Base-by-base conservation (phyloP, 148 eudicot species). In the Diospyros lotus region DNA sequence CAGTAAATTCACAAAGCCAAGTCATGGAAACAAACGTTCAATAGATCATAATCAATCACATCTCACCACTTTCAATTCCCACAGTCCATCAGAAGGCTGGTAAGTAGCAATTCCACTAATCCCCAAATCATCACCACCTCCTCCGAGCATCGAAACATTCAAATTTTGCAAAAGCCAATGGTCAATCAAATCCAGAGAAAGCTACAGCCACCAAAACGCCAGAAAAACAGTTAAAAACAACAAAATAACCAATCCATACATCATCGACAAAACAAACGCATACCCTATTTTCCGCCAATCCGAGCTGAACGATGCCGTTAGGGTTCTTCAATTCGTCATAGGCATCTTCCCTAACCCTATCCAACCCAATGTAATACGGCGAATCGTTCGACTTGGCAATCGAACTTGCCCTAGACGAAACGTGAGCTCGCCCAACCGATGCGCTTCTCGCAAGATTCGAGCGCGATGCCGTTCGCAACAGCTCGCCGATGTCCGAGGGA, bases 171-270 rank as follows among this genome's bases (percentile, higher is more conserved):
- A 74, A 51, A 91, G 67, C 98, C 98, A 94, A 46, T 80, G 69
- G 80, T 91, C 93, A 60, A 94, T 88, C 87, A 94, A 86, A 87
- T 94, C 95, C 83, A 89, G 72, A 1, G 90, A 84, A 84, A 94
- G 77, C 98, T 91, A 70, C 75, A 86, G 69, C 4, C 38, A 58
- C 67, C 44, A 58, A 68, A 59, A 58, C 5, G n/a, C 7, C 55
- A 74, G 44, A 62, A 46, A 70, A 44, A 13, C 14, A 65, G 61
- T n/a, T 28, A 17, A 64, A 8, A 53, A 52, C 59, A 46, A 42
- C 61, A 52, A 5, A 5, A 52, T 3, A 42, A 75, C 14, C 12
- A 53, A 48, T 0, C 43, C 28, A 59, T 44, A 67, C 67, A 42
- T 38, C 42, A 60, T 68, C 2, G 17, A 69, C 1, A 46, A 61